Conservation (phyloP, 1,139 yeast genomes). For the Scheffersomyces cryptocercus region DNA sequence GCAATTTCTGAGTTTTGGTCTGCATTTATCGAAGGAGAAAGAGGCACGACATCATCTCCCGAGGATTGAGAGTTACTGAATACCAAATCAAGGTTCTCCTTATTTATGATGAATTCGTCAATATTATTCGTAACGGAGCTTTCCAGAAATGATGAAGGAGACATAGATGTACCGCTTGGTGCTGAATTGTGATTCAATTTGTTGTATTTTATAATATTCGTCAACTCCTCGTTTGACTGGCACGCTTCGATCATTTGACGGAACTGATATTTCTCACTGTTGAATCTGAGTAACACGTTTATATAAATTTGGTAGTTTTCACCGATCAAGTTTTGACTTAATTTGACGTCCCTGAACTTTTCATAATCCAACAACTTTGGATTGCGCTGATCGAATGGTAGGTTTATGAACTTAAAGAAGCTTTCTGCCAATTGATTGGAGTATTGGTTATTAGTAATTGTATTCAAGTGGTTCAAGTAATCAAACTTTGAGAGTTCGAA, state of each 20-base stretch:
- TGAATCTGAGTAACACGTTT: slow-evolving; percentile 37
- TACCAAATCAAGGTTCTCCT: slow-evolving; percentile 35
- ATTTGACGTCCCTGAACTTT: slow-evolving; percentile 21
- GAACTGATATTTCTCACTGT: slow-evolving; percentile 44
- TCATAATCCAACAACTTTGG: slow-evolving; percentile 20
- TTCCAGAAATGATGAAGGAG: background rate
- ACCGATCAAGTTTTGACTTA: slow-evolving; percentile 23
- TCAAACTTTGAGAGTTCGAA: slow-evolving; percentile 75
- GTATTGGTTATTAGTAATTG: slow-evolving; percentile 54
- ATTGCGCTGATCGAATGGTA: slow-evolving; percentile 16
- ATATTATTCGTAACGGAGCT: slow-evolving; percentile 2
- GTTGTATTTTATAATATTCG: slow-evolving; percentile 32
- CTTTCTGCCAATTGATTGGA: slow-evolving; percentile 42
- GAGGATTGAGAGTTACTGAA: slow-evolving; percentile 16
- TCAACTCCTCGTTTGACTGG: slow-evolving; percentile 42
- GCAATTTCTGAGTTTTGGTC: slow-evolving; percentile 36
- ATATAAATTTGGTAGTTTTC: slow-evolving; percentile 36
- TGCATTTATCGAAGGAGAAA: slow-evolving; percentile 11
- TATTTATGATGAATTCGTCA: slow-evolving; percentile 17
- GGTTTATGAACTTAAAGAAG: slow-evolving; percentile 36
- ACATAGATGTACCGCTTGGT: background rate
- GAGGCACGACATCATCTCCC: slow-evolving; percentile 12
- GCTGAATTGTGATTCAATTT: slow-evolving; percentile 20
- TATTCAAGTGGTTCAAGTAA: slow-evolving; percentile 65
- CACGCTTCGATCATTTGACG: slow-evolving; percentile 48